Conservation (phyloP, 768 basidiomycete species). For the Amanita fuliginea region DNA sequence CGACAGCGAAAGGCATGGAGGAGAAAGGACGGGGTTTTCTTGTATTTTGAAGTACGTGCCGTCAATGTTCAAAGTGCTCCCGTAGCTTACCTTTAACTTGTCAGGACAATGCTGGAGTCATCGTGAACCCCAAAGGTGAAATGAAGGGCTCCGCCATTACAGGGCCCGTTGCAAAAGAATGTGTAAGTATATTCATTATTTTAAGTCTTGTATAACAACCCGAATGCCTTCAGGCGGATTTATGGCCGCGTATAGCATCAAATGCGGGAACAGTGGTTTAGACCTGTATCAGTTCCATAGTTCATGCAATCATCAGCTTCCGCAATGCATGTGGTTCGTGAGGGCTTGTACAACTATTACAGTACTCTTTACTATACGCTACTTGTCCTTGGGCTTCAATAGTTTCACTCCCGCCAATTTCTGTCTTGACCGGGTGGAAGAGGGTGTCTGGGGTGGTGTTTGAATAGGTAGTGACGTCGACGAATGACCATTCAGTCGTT, state of each 20-base stretch:
- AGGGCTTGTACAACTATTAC: neutral
- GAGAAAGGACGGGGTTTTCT: conserved; percentile 95
- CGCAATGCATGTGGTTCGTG: neutral
- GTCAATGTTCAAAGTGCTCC: neutral
- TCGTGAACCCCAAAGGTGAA: conserved; percentile 98
- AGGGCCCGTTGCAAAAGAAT: conserved; percentile 99
- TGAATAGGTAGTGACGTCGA: conserved; percentile 11
- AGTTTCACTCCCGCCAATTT: conserved; percentile 9
- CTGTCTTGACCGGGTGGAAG: conserved; percentile 6
- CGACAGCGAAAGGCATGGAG: conserved; percentile 99
- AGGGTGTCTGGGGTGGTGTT: conserved; percentile 2
- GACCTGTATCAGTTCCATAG: conserved; percentile 14
- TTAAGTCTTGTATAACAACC: neutral
- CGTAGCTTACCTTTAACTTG: neutral
- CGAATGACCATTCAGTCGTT: conserved; percentile 4
- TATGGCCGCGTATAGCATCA: conserved; percentile 99
- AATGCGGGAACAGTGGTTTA: conserved; percentile 98
- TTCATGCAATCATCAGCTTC: neutral
- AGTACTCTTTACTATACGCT: neutral
- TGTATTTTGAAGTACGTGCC: conserved; percentile 81
- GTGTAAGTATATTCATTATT: conserved; percentile 44
- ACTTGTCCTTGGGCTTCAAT: conserved; percentile 11
- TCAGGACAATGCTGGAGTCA: conserved; percentile 92
- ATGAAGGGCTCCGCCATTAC: conserved; percentile 99
- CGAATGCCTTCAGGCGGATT: conserved; percentile 57